A percentile compares a stretch with the other conserved stretches of the same genome.
Evolutionary conservation across 2,329 filamentous ascomycete genomes (phyloP).

Genomic region (Paecilomyces dactylethromorphus): DNA sequence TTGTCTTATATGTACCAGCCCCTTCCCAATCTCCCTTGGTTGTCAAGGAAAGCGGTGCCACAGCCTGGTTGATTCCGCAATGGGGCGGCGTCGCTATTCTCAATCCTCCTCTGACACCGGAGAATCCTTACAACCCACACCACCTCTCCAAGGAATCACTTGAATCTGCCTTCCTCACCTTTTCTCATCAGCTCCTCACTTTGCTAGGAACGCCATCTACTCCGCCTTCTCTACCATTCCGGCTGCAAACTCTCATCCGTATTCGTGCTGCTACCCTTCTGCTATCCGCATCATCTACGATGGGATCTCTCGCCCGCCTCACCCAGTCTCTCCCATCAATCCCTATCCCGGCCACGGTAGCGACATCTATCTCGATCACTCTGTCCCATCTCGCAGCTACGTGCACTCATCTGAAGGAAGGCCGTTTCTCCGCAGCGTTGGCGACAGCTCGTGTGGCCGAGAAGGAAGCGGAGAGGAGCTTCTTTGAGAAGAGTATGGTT

Average conservation of each 20-base stretch:
- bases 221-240: slow-evolving; percentile 71
- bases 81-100: slow-evolving; percentile 79
- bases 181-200: slow-evolving; percentile 82
- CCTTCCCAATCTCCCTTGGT: slow-evolving; percentile 55
- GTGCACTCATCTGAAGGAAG: slow-evolving; percentile 61
- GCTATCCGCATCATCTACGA: slow-evolving; percentile 81
- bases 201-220: slow-evolving; percentile 78
- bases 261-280: slow-evolving; percentile 79
- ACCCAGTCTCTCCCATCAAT: slow-evolving; percentile 81
- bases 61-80: slow-evolving; percentile 90
- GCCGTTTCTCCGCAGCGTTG: slow-evolving; percentile 60
- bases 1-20: slow-evolving; percentile 82
- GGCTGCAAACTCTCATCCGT: slow-evolving; percentile 77
- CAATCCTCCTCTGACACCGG: slow-evolving; percentile 39
- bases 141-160: slow-evolving; percentile 61
- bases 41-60: slow-evolving; percentile 54
- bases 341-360: slow-evolving; percentile 80
- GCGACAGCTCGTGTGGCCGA: slow-evolving; percentile 79
- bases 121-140: slow-evolving; percentile 28
- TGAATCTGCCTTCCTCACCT: slow-evolving; percentile 76
- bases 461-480: slow-evolving; percentile 81
- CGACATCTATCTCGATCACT: slow-evolving; percentile 74
- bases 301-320: slow-evolving; percentile 85
- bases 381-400: slow-evolving; percentile 70
- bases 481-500: slow-evolving; percentile 99